These are phyloP conservation scores for Mycena galopus DNA, from an alignment of 768 basidiomycete genomes.

Conservation along the genomic window DNA sequence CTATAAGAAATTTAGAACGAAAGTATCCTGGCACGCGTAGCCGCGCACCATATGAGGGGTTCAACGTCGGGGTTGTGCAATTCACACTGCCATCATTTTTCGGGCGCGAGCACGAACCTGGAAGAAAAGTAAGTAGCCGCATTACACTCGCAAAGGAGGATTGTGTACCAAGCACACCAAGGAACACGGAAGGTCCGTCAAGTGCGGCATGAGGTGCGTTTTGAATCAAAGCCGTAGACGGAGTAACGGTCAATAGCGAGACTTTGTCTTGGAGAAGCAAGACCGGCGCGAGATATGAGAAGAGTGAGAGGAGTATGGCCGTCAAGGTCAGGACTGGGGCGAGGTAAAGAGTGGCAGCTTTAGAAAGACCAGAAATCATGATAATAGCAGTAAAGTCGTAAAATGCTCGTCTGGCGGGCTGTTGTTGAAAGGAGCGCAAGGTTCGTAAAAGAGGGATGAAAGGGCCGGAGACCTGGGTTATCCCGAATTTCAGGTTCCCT, in stretches of 20 bases:
- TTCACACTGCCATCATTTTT: constrained; percentile 62
- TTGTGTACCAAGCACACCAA: constrained; percentile 72
- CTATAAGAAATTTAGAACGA: constrained; percentile 48
- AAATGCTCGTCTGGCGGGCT: constrained; percentile 47
- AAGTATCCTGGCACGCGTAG: neutral
- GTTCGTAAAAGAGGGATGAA: constrained; percentile 23
- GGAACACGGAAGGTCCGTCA: constrained; percentile 78
- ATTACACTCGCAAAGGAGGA: constrained; percentile 26
- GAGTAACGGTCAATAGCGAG: constrained; percentile 73
- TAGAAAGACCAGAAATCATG: constrained; percentile 82
- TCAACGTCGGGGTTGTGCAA: constrained; percentile 69
- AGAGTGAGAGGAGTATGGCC: constrained; percentile 72
- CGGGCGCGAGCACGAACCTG: constrained; percentile 77
- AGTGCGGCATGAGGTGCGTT: constrained; percentile 48
- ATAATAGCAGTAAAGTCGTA: constrained; percentile 21
- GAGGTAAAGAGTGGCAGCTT: constrained; percentile 75
- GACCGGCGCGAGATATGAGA: constrained; percentile 78
- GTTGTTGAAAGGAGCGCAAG: neutral
- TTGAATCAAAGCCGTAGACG: constrained; percentile 58
- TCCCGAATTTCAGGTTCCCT: neutral
- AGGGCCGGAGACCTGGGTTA: constrained; percentile 24
- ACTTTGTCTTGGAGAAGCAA: constrained; percentile 72
- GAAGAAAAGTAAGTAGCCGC: constrained; percentile 21
- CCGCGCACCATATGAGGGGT: constrained; percentile 71
- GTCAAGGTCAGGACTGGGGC: constrained; percentile 76